Conservation (phyloP, 352 stramenopile genomes). For the Globisporangium cederbergense region DNA sequence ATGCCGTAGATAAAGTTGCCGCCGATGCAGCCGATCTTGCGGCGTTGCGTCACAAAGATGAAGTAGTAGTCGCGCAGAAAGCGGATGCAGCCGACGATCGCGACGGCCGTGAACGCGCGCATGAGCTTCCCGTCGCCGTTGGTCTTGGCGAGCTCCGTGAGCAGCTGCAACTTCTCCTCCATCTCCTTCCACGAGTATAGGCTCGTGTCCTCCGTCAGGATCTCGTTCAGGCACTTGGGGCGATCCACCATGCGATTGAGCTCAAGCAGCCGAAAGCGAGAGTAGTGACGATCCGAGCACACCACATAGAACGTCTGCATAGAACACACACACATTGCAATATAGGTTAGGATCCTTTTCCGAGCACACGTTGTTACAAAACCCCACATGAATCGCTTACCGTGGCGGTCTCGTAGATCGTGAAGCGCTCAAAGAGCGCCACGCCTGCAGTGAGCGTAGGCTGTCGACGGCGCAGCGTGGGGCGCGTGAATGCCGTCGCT, state of each 20-base stretch:
- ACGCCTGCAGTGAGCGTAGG: constrained; percentile 59
- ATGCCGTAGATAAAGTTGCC: constrained; percentile 98
- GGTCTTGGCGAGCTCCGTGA: constrained; percentile 46
- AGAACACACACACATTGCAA: not conserved
- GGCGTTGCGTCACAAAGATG: constrained; percentile 95
- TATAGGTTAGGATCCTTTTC: not conserved
- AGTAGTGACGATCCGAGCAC: constrained; percentile 84
- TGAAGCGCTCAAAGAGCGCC: constrained; percentile 77
- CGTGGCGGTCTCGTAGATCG: constrained; percentile 75
- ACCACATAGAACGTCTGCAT: constrained; percentile 66
- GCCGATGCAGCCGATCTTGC: constrained; percentile 96
- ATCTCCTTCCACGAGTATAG: constrained; percentile 81
- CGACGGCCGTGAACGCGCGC: constrained; percentile 90
- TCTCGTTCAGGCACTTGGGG: constrained; percentile 44
- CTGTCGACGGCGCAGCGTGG: constrained; percentile 55
- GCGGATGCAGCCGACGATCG: constrained; percentile 97
- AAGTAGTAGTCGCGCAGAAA: constrained; percentile 99
- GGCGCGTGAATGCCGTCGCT: constrained; percentile 15
- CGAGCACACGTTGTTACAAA: not conserved
- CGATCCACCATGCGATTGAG: constrained; percentile 67
- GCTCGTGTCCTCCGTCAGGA: constrained; percentile 62
- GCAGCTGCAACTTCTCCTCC: constrained; percentile 65
- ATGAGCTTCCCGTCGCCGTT: constrained; percentile 40
- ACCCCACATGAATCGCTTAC: constrained; percentile 9
- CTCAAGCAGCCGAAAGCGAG: constrained; percentile 69